Percentiles rank a stretch among this genome's conserved stretches.
These are phyloP conservation scores for Pisolithus marmoratus DNA, from an alignment of 768 basidiomycete genomes.

Conservation along the genomic window DNA sequence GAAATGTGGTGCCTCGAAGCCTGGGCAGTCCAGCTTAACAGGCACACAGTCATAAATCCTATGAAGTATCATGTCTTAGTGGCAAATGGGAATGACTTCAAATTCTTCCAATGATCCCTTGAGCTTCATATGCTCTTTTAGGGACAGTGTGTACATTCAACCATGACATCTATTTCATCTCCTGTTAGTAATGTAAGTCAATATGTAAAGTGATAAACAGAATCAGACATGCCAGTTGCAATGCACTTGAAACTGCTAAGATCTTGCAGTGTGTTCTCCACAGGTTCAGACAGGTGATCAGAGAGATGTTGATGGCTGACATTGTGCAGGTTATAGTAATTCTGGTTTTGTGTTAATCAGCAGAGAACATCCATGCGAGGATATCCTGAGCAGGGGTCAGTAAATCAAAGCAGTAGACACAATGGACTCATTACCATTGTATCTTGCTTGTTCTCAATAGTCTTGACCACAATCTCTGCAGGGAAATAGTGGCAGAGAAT, in stretches of 20 bases:
- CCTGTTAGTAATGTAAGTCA: conserved; percentile 30
- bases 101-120: conserved; percentile 97
- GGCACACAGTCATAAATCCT: conserved; percentile 95
- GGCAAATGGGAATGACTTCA: conserved; percentile 89
- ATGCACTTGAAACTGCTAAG: conserved; percentile 95
- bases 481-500: conserved; percentile 96
- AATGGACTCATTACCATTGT: conserved; percentile 55
- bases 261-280: conserved; percentile 89
- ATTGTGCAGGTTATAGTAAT: conserved; percentile 91
- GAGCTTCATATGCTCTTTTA: conserved; percentile 95
- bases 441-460: conserved; percentile 99
- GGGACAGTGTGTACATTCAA: conserved; percentile 92
- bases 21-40: conserved; percentile 78
- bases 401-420: neutral
- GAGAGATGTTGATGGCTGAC: conserved; percentile 94
- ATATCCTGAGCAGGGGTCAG: conserved; percentile 58
- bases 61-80: conserved; percentile 79
- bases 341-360: conserved; percentile 95
- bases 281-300: conserved; percentile 92
- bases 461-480: conserved; percentile 96
- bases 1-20: conserved; percentile 96
- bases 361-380: conserved; percentile 96
- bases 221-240: conserved; percentile 58
- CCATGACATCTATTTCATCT: conserved; percentile 96
- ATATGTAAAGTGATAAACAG: neutral